A percentile compares a stretch with the other conserved stretches of the same genome.
Conservation (phyloP, 441 rosid species). For the Syzygium syzygioides region DNA sequence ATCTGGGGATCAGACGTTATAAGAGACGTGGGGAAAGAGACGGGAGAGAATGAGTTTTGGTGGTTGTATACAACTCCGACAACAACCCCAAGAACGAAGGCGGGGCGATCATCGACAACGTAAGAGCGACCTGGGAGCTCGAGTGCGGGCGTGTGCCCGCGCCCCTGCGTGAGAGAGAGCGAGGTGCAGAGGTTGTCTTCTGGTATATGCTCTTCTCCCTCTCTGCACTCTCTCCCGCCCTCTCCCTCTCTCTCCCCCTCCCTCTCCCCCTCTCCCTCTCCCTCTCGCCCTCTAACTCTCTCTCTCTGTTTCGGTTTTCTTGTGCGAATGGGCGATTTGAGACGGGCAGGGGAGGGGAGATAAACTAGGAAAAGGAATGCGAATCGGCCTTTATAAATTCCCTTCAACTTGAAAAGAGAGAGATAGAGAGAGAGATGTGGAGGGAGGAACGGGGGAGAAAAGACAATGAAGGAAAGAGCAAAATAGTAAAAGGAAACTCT, state of each 20-base stretch:
- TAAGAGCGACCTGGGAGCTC: neutral
- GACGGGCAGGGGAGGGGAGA: neutral
- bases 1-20: neutral
- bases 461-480: no score
- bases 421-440: neutral
- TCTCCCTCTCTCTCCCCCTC: neutral
- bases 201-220: neutral
- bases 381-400: neutral
- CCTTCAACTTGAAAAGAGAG: neutral
- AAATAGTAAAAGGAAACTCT: neutral
- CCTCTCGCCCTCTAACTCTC: neutral
- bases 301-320: neutral
- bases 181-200: neutral
- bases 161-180: neutral
- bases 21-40: neutral
- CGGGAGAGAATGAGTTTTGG: neutral
- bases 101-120: neutral
- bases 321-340: neutral
- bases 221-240: neutral
- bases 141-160: neutral
- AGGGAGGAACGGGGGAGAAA: neutral
- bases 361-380: neutral
- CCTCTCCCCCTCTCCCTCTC: neutral
- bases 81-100: neutral
- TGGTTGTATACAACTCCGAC: neutral